phyloP scores from a whole-genome alignment of 208 protist species.

The Acanthamoeba sp. region DNA sequence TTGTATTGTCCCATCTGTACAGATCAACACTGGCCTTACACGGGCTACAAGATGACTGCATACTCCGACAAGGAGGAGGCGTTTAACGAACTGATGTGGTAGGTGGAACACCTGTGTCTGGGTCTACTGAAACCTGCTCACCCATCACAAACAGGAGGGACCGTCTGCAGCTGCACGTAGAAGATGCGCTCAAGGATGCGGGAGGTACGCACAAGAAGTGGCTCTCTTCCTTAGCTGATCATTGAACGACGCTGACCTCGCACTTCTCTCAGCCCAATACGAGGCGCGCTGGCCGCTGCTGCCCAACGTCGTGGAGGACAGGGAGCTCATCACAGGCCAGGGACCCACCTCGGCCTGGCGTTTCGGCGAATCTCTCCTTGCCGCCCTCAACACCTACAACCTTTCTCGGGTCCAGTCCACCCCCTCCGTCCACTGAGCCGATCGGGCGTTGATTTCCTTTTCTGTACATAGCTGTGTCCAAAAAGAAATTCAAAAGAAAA shows the following conservation, averaged over 20 bases:
- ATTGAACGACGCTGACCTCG: background rate
- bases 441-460: no score
- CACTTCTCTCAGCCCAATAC: background rate
- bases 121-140: background rate
- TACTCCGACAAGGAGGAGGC: conserved; percentile 36
- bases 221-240: no score
- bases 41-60: background rate
- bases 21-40: conserved; percentile 26
- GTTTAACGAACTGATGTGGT: conserved; percentile 21
- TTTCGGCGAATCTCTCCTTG: background rate
- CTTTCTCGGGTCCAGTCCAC: background rate
- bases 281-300: conserved; percentile 36
- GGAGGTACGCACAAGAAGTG: background rate
- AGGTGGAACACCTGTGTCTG: background rate
- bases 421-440: background rate
- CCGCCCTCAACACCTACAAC: conserved; percentile 18
- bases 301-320: conserved; percentile 9
- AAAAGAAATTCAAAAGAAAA: no score
- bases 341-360: conserved; percentile 9
- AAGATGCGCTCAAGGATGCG: background rate
- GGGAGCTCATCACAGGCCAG: conserved; percentile 8
- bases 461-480: no score
- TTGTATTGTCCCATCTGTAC: background rate
- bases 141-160: background rate
- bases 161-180: conserved; percentile 7